Evolutionary conservation across 164 flowering plant genomes (phyloP), one percentile per base, ranked within the genome.

Genomic region (Malania oleifera): DNA sequence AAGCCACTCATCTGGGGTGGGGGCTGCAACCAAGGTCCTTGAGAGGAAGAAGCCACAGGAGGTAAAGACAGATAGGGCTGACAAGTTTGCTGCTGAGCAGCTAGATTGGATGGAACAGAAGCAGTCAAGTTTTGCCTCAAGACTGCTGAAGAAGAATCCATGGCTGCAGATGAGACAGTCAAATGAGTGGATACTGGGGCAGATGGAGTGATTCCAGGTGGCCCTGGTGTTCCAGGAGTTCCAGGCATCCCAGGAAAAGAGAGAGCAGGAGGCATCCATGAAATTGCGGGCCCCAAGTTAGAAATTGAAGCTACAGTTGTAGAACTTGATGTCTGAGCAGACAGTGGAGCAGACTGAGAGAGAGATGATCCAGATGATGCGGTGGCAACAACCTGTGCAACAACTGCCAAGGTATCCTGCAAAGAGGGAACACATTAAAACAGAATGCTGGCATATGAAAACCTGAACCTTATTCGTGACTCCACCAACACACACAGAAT

Each of bases 11-110:
- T 53, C 44, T 70, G n/a, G n/a, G n/a, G 86, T 43, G 82, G 82
- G 38, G 84, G 78, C 60, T 78, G 96, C 72, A 77, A 57, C 97
- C 97, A 92, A 14, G 65, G 63, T 59, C 77, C 87, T 59, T 81
- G 95, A 67, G 79, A 81, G 22, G 83, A 68, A 64, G 79, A 72
- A 63, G 69, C 74, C 66, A 80, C 58, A 27, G 79, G 47, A 63
- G 84, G 79, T 38, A 67, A 43, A 59, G 87, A 57, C n/a, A 74
- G 68, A 67, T 78, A 84, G 19, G 73, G 51, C 29, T 78, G 61
- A 61, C 73, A 77, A 11, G 65, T 18, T 23, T 69, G 84, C 45
- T 71, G 87, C 61, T 79, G 91, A 67, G 69, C 54, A 55, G 71
- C 53, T 51, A 69, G 54, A 71, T 59, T 69, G 24, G 75, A 39